Evolutionary conservation across 345 rosid genomes (phyloP), one percentile per base, ranked within the genome.

Genomic region (Moricandia arvensis): DNA sequence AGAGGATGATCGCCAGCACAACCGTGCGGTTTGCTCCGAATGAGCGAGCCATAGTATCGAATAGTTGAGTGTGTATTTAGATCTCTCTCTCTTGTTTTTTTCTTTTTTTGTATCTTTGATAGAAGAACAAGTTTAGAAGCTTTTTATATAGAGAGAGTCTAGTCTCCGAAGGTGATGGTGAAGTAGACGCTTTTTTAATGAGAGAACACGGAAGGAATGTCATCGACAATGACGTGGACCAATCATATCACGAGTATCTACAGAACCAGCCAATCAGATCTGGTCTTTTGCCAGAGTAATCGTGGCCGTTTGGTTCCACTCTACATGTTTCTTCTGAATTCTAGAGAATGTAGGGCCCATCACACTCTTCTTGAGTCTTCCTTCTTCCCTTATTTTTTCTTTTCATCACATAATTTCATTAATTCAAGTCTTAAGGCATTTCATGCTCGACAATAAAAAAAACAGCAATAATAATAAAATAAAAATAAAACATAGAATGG

Each of bases 11-110:
- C 51, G 76, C 59, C 9, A 64, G 49, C 21, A 70, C 76, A 57
- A 45, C 53, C 7, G 49, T 12, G 74, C 69, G 55, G 61, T 60
- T 34, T 15, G 79, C 74, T 68, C 79, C 79, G 58, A 53, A 69
- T 62, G 75, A 76, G 75, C 76, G 72, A 71, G 72, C 67, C 80
- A 77, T 76, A 34, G 57, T 76, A 47, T n/a, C 55, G 74, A 58
- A 43, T 41, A 43, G 9, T 57, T 57, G n/a, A 18, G 30, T 57
- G 62, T 16, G 33, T 11, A 16, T 58, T 58, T 59, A 13, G 13
- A 45, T 34, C 68, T 61, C 57, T 49, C 38, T 38, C 16, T 9
- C 60, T 13, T 62, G 33, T n/a, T 18, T 4, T n/a, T 18, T 4
- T 11, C 5, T 35, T 35, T 6, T 34, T 18, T 17, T 8, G 3